Conservation (phyloP, 2,329 filamentous ascomycete species). For the Tolypocladium endophyticum region DNA sequence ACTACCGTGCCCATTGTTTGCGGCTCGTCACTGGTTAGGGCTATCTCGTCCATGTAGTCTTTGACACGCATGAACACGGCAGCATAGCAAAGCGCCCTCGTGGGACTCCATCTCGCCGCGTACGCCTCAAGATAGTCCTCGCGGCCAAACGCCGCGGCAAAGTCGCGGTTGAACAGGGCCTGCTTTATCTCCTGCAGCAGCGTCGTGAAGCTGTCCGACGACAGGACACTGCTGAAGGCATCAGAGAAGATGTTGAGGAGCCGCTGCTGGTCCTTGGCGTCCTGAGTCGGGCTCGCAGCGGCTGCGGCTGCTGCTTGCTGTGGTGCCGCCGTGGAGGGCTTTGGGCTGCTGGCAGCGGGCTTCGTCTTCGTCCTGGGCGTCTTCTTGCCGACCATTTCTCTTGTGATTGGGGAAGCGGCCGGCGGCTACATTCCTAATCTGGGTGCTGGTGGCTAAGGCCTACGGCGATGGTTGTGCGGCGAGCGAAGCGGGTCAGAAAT, state of each 20-base stretch:
- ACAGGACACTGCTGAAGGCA: constrained; percentile 45
- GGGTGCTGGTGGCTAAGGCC: background rate
- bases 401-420: background rate
- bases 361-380: background rate
- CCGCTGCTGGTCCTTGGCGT: constrained; percentile 43
- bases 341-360: background rate
- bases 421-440: background rate
- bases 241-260: constrained; percentile 64
- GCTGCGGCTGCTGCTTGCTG: background rate
- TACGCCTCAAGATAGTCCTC: constrained; percentile 69
- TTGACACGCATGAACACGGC: constrained; percentile 33
- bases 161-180: constrained; percentile 79
- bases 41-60: constrained; percentile 19
- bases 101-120: constrained; percentile 82
- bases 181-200: constrained; percentile 74
- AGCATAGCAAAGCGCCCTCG: constrained; percentile 73
- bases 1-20: background rate
- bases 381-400: background rate
- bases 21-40: background rate
- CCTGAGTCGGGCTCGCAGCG: background rate
- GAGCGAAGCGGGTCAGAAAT: background rate
- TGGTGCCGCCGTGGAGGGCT: background rate
- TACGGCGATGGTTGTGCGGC: background rate
- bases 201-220: constrained; percentile 34
- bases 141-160: constrained; percentile 64